These are phyloP conservation scores for Angomonas desouzai DNA, from an alignment of 208 protist species.

Conservation along the genomic window DNA sequence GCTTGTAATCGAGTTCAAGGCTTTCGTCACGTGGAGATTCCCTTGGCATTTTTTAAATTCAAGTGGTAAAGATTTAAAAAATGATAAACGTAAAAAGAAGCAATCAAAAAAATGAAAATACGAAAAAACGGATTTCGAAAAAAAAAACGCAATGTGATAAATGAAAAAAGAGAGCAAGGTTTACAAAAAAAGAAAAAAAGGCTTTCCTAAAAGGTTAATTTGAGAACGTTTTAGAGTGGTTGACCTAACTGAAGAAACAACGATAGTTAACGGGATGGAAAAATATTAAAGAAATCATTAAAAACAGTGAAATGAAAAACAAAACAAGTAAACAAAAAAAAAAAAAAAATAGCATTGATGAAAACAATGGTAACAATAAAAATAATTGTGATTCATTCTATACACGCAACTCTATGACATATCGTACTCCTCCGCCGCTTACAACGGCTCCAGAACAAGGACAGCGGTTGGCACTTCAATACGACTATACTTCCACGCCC, in stretches of 20 bases:
- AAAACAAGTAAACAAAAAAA: constrained; percentile 14
- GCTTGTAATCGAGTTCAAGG: background rate
- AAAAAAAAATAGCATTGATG: constrained; percentile 5
- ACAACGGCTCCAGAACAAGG: constrained; percentile 34
- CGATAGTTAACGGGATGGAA: constrained; percentile 5
- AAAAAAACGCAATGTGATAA: constrained; percentile 3
- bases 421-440: constrained; percentile 22
- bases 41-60: background rate
- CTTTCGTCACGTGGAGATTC: background rate
- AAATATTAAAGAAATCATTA: constrained; percentile 10
- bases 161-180: constrained; percentile 9
- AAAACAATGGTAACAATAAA: no score
- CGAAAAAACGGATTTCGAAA: background rate
- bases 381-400: background rate
- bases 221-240: no score
- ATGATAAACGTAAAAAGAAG: constrained; percentile 1
- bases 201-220: background rate
- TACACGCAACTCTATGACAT: no score
- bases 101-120: constrained; percentile 2
- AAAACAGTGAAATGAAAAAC: constrained; percentile 12
- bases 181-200: background rate
- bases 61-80: background rate
- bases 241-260: no score
- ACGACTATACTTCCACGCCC: constrained; percentile 36
- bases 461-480: constrained; percentile 58